phyloP scores from a whole-genome alignment of 2,329 filamentous ascomycete genomes.

The Fusarium odoratissimum region DNA sequence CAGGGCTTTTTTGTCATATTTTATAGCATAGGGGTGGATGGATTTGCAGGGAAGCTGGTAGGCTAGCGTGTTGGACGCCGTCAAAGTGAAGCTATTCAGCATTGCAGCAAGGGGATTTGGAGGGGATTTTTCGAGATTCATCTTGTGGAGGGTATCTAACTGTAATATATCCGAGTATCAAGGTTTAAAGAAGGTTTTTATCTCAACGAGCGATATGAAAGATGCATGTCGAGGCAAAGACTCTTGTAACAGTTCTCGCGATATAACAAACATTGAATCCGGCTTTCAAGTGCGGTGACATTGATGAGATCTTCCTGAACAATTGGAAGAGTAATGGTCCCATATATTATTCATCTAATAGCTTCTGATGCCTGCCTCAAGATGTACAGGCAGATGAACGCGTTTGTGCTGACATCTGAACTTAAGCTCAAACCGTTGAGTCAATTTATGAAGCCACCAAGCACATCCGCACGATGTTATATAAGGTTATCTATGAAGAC shows the following conservation, averaged over 20 bases:
- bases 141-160: too few relatives aligned
- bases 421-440: not conserved
- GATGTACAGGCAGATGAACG: too few relatives aligned
- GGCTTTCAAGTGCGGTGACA: accelerated
- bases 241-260: accelerated
- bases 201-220: accelerated
- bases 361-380: accelerated
- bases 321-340: accelerated
- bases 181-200: not conserved
- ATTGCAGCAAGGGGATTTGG: accelerated
- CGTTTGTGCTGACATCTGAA: accelerated
- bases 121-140: accelerated
- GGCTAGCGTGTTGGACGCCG: not conserved
- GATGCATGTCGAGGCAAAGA: accelerated
- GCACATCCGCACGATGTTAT: accelerated
- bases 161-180: not conserved
- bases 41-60: accelerated
- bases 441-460: not conserved
- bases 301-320: accelerated
- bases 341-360: accelerated
- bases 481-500: accelerated
- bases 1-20: not conserved
- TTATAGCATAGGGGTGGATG: not conserved
- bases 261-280: accelerated
- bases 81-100: not conserved